Base-by-base conservation (phyloP, 2,329 filamentous ascomycete genomes). In the Leptographium procerum region DNA sequence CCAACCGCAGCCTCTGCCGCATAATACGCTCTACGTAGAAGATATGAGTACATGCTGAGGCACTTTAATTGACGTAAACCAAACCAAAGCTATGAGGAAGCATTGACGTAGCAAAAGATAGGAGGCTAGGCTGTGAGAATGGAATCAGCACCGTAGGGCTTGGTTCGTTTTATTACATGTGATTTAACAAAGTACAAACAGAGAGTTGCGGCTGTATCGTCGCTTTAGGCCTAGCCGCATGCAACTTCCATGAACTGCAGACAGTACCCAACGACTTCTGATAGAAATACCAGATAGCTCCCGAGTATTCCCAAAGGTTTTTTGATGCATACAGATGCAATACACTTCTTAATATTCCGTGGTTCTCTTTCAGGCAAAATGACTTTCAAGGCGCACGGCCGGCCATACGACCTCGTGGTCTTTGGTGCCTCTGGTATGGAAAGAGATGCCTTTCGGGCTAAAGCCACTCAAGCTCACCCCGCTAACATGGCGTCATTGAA, bases 331-430 rank as follows among this genome's bases (percentile, higher is more conserved):
- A 10, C 19, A 43, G 6, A 22, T 6, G 7, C 19, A 43, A 7
- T n/a, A 43, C 7, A 43, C 14, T 16, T 16, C 14, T 43, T 4
- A n/a, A 16, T 6, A 40, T 40, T 16, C 6, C 3, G 5, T 19
- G 7, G 13, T 6, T 40, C 19, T 40, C 14, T 40, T 19, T 34
- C 26, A n/a, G 31, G 16, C 50, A 56, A 56, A 14, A 64, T 64
- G 63, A 33, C 60, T 16, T 55, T 64, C 31, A 59, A 61, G 24
- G 52, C 77, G 19, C 80, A 83, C 62, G 68, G 66, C 52, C 77
- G 80, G 47, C 75, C 77, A 62, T 84, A 83, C 66, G 81, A 84
- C 67, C 33, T 84, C 19, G 75, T 84, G 45, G 70, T 84, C 33
- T 77, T 82, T 60, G 81, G 81, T 52, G 81, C 81, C 22, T 80